Evolutionary conservation across 805 yeast genomes (phyloP), one percentile per base, ranked within the genome.

Genomic region (Spathaspora sp.): DNA sequence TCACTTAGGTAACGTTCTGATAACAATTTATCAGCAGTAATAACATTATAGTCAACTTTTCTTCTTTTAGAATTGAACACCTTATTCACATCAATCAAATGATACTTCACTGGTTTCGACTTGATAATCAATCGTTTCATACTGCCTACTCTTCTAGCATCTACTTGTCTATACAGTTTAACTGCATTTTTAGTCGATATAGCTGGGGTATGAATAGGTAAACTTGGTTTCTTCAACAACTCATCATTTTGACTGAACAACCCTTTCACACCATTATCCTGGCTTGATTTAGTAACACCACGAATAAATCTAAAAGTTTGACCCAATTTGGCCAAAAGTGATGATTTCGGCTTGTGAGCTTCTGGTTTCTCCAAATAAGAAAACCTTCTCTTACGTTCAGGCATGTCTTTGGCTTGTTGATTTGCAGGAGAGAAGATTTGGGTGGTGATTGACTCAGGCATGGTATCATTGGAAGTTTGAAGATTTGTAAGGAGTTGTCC

Each of bases 81-180:
- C 49, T 67, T 68, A 52, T 74, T 72, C 1, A 77, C 73, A 53
- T 75, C 69, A 44, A 75, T 74, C 28, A 72, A 55, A 53, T 74
- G 77, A 54, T 66, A 75, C 42, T 71, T 70, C 43, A 66, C 58
- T 1, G 78, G 79, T 49, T 69, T 70, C 2, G 75, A 66, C 47
- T 70, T 71, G 47, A 75, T 69, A 5, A 72, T 65, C 46, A 75
- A 60, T 46, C 67, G 65, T 49, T 69, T 72, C 51, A 69, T 57
- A 32, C 67, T 65, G 1, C 70, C 70, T 1, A 55, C 58, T 14
- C 60, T 56, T 23, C 60, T 54, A 8, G 56, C 51, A 28, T 55
- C 58, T 28, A 56, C 52, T 11, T 58, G 46, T 20, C 52, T 50
- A 44, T 48, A 52, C n/a, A 35, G 20, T 44, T 46, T 52, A 2